Evolutionary conservation across 148 eudicot species (phyloP).

Genomic region (Bassia scoparia): DNA sequence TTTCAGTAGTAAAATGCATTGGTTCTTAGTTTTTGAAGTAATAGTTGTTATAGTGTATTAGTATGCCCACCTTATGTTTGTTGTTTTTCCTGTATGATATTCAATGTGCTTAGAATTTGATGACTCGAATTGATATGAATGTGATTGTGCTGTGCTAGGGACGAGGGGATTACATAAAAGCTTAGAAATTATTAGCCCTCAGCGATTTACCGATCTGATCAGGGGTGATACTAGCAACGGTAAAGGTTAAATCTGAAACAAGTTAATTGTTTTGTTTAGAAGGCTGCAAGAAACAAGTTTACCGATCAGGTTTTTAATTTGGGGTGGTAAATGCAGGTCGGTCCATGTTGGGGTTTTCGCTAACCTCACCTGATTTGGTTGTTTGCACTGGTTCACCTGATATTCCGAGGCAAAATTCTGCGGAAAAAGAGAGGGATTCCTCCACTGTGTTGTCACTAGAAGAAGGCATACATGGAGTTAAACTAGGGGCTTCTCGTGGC

Average conservation of each 20-base stretch:
- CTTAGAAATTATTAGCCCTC: constrained; percentile 32
- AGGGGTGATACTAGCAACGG: constrained; percentile 20
- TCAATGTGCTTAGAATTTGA: neutral
- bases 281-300: neutral
- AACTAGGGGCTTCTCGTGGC: constrained; percentile 29
- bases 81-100: constrained; percentile 1
- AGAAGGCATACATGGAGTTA: constrained; percentile 71
- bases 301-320: constrained; percentile 5
- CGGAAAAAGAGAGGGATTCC: constrained; percentile 25
- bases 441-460: constrained; percentile 72
- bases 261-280: neutral
- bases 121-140: neutral
- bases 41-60: neutral
- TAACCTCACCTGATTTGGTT: constrained; percentile 71
- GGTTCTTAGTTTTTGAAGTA: neutral
- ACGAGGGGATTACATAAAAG: constrained; percentile 21
- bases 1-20: neutral
- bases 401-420: constrained; percentile 32
- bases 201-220: constrained; percentile 24
- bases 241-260: neutral
- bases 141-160: constrained; percentile 8
- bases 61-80: neutral
- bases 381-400: constrained; percentile 65
- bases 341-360: constrained; percentile 47
- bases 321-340: constrained; percentile 38